Evolutionary conservation across 495 filamentous ascomycete genomes (phyloP).

Genomic region (Penicillium crystallinum): DNA sequence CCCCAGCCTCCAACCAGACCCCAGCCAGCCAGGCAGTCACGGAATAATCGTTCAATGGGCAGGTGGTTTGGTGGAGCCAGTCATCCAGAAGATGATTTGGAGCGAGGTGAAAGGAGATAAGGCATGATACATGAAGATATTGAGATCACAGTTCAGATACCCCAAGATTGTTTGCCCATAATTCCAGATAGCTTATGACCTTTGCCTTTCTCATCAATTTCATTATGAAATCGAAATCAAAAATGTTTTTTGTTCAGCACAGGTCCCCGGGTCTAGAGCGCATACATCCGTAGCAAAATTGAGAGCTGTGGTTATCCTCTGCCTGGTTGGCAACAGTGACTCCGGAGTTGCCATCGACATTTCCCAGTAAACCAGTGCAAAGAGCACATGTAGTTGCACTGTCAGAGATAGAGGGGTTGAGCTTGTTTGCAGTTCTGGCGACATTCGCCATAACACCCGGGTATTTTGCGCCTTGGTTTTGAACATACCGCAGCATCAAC

Average conservation of each 20-base stretch:
- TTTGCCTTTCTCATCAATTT: not conserved
- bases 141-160: conserved; percentile 11
- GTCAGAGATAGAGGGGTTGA: conserved; percentile 36
- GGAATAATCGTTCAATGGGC: conserved; percentile 17
- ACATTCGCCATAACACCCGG: conserved; percentile 93
- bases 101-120: conserved; percentile 22
- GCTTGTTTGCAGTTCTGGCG: conserved; percentile 76
- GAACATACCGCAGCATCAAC: conserved; percentile 83
- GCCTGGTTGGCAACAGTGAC: conserved; percentile 20
- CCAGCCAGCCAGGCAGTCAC: conserved; percentile 19
- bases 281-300: conserved; percentile 56
- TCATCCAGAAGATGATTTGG: conserved; percentile 26
- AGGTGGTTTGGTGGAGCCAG: conserved; percentile 34
- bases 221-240: not conserved
- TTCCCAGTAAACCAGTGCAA: conserved; percentile 41
- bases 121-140: not conserved
- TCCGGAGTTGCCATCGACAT: conserved; percentile 27
- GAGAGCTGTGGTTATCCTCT: conserved; percentile 13
- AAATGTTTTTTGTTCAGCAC: conserved; percentile 45
- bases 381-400: conserved; percentile 25
- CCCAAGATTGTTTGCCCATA: conserved; percentile 5
- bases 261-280: conserved; percentile 39
- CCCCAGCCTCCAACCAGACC: conserved; percentile 16
- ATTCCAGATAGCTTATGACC: not conserved
- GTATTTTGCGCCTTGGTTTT: conserved; percentile 79